phyloP scores from a whole-genome alignment of 768 basidiomycete genomes.

The Tulasnella sp. region DNA sequence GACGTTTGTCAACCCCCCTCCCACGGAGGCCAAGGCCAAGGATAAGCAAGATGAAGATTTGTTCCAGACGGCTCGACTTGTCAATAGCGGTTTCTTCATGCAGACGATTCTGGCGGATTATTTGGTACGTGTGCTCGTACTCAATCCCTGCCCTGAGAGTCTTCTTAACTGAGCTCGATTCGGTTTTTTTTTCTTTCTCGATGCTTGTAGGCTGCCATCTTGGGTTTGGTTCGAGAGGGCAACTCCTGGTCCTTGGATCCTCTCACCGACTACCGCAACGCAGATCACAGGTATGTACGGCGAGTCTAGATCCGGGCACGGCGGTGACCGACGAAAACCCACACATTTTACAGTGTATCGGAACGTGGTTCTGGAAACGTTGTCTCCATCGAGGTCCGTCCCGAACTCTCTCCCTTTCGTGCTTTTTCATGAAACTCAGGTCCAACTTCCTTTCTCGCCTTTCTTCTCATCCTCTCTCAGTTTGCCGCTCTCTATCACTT shows the following conservation, averaged over 20 bases:
- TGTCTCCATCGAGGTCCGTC: constrained; percentile 19
- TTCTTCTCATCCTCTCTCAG: not conserved
- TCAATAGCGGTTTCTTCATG: constrained; percentile 52
- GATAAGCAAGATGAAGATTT: constrained; percentile 17
- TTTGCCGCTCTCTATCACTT: constrained; percentile 22
- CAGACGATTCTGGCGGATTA: constrained; percentile 30
- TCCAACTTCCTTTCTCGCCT: too few species aligned
- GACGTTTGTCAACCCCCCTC: constrained; percentile 53
- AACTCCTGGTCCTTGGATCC: constrained; percentile 21
- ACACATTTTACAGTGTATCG: not conserved
- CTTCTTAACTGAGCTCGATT: too few species aligned
- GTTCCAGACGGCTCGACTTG: constrained; percentile 48
- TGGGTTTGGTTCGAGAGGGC: constrained; percentile 11
- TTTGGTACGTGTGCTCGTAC: too few species aligned
- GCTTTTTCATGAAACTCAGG: too few species aligned
- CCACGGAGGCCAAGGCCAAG: constrained; percentile 4
- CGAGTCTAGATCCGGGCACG: not conserved
- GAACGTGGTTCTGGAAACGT: constrained; percentile 7
- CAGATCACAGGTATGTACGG: not conserved
- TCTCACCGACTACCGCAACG: not conserved
- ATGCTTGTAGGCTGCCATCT: constrained; percentile 13
- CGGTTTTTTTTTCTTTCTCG: too few species aligned
- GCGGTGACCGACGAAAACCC: not conserved
- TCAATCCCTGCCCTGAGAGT: too few species aligned
- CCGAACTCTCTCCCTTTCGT: too few species aligned